Evolutionary conservation across 2,329 filamentous ascomycete species (phyloP), one percentile per base, ranked within the genome.

Genomic region (Alternaria conjuncta): DNA sequence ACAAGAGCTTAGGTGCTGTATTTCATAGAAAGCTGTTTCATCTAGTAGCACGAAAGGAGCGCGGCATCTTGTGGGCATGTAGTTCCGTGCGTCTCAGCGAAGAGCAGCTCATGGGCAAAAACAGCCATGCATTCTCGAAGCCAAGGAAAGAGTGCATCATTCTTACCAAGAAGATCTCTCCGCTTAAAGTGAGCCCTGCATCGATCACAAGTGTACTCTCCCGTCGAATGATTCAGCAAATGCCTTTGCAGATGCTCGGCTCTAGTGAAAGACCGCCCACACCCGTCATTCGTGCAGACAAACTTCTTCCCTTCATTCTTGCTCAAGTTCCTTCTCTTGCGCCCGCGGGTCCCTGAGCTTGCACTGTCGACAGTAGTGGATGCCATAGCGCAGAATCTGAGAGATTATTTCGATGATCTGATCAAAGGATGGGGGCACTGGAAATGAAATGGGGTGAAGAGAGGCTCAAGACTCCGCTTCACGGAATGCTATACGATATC

Each of bases 201-300:
- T 69, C 88, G 80, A 54, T 84, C 77, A 70, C 88, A 90, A 4
- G 86, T 88, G 63, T 83, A 84, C 46, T 86, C 84, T 12, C 78
- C 78, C 21, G 67, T 75, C 85, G 81, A 86, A 91, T 92, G 95
- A 77, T 98, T 98, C 67, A 98, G 83, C 81, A 97, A 92, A 82
- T 98, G 95, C 51, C 95, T 90, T 81, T 97, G 97, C 83, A 98
- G 84, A 84, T 98, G 95, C 81, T 98, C 95, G 8, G 95, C 95
- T 77, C 95, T 88, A 10, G 94, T 97, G 78, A 98, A 98, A 75
- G 91, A 95, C 83, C 97, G 97, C 44, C 92, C 94, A 76, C 95
- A 99, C 18, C 91, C 93, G 64, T 92, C 89, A 61, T 92, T 88
- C 6, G 90, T 89, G 78, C 95, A 99, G 71, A 77, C 66, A 61